phyloP scores from a whole-genome alignment of 805 yeast genomes.

The Candida pini region DNA sequence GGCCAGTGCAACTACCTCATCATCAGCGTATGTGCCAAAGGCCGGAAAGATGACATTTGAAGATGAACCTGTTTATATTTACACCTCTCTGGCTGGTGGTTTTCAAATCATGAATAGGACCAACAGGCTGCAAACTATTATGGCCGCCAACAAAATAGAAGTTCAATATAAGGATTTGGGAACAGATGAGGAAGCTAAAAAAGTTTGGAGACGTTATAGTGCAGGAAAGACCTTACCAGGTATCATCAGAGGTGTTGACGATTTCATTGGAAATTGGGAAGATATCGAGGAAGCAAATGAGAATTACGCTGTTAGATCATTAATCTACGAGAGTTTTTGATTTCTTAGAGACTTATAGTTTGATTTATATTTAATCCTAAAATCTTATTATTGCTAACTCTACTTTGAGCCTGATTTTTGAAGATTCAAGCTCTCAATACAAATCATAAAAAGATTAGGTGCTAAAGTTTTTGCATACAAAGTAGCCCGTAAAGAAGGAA shows the following conservation, averaged over 20 bases:
- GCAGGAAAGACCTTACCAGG: constrained; percentile 78
- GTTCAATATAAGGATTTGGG: constrained; percentile 75
- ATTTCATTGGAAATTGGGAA: constrained; percentile 77
- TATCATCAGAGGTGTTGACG: constrained; percentile 76
- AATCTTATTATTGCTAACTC: too few species aligned
- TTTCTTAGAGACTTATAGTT: too few species aligned
- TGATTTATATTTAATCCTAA: too few species aligned
- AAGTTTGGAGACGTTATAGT: constrained; percentile 73
- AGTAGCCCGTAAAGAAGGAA: constrained; percentile 25
- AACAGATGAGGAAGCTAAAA: constrained; percentile 80
- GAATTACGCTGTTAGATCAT: constrained; percentile 56
- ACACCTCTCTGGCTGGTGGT: constrained; percentile 85
- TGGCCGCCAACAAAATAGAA: constrained; percentile 65
- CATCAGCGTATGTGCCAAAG: constrained; percentile 31
- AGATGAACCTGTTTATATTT: constrained; percentile 65
- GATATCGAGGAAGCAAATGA: constrained; percentile 86
- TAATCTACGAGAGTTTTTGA: constrained; percentile 59
- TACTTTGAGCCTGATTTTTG: too few species aligned
- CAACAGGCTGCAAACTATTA: constrained; percentile 65
- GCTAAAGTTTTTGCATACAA: too few species aligned
- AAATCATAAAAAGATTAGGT: too few species aligned
- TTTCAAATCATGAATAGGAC: constrained; percentile 75
- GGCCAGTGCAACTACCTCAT: too few species aligned
- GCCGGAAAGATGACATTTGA: constrained; percentile 30
- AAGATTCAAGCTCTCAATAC: too few species aligned